phyloP scores from a whole-genome alignment of 23 red algal genomes.

The Cyanidiococcus yangmingshanensis region DNA sequence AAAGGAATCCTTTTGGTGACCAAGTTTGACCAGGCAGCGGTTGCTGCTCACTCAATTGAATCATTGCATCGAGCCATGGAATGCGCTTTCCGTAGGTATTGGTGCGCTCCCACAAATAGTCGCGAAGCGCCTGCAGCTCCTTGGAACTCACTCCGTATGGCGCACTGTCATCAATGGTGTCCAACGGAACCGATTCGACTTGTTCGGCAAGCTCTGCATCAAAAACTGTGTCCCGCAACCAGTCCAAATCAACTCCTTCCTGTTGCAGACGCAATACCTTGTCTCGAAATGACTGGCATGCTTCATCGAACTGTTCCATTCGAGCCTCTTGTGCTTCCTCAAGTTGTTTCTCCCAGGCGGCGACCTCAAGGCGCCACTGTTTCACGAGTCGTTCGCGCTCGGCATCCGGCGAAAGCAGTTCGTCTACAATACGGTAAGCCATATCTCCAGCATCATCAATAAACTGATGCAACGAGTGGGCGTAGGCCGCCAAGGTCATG shows the following conservation, averaged over 20 bases:
- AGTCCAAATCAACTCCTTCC: neutral
- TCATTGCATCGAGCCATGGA: neutral
- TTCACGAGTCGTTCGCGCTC: neutral
- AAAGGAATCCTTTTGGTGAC: neutral
- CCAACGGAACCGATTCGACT: neutral
- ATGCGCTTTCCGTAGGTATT: neutral
- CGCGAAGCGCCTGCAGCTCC: conserved; percentile 2
- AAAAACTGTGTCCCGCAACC: neutral
- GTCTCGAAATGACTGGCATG: neutral
- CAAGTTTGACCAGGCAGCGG: neutral
- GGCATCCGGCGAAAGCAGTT: neutral
- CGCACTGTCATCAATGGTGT: neutral
- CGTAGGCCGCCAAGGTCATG: neutral
- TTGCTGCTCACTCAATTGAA: neutral
- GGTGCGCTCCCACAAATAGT: neutral
- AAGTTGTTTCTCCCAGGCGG: conserved; percentile 1
- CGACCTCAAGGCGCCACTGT: neutral
- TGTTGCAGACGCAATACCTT: neutral
- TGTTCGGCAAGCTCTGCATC: conserved; percentile 4
- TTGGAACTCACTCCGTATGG: neutral
- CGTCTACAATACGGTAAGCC: neutral
- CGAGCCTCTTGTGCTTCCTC: neutral
- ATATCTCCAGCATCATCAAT: neutral
- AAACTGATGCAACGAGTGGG: neutral
- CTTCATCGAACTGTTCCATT: neutral